phyloP scores from a whole-genome alignment of 148 eudicot genomes.

The Mesembryanthemum crystallinum region DNA sequence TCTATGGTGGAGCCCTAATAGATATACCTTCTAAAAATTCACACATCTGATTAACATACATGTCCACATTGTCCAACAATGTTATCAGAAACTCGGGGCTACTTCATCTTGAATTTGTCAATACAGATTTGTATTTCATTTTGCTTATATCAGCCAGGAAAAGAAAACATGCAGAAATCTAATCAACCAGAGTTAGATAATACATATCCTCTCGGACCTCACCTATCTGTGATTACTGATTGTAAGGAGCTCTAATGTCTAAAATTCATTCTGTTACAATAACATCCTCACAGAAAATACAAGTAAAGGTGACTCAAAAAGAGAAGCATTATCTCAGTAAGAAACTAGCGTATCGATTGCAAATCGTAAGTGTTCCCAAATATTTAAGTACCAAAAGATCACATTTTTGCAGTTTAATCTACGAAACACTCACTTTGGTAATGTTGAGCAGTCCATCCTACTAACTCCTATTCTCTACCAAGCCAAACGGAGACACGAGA shows the following conservation, averaged over 20 bases:
- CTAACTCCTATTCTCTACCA: background rate
- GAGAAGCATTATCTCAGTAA: background rate
- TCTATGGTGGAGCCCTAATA: too few species aligned
- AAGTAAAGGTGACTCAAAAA: background rate
- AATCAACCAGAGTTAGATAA: background rate
- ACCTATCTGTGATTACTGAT: background rate
- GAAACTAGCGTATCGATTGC: background rate
- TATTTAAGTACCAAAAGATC: background rate
- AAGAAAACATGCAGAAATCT: background rate
- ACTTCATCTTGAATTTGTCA: too few species aligned
- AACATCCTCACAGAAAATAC: background rate
- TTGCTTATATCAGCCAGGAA: background rate
- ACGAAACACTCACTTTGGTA: background rate
- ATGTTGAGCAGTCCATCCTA: background rate
- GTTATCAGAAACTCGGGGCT: too few species aligned
- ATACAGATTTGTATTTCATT: too few species aligned
- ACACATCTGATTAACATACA: too few species aligned
- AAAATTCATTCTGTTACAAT: background rate
- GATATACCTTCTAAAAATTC: too few species aligned
- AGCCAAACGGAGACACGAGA: conserved; percentile 14
- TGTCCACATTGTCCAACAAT: too few species aligned
- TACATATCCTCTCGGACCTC: background rate
- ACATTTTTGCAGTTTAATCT: background rate
- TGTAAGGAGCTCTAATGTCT: background rate
- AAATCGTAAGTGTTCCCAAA: background rate